These are phyloP conservation scores for Podosphaera fusca DNA, from an alignment of 2,329 filamentous ascomycete species.

Conservation along the genomic window DNA sequence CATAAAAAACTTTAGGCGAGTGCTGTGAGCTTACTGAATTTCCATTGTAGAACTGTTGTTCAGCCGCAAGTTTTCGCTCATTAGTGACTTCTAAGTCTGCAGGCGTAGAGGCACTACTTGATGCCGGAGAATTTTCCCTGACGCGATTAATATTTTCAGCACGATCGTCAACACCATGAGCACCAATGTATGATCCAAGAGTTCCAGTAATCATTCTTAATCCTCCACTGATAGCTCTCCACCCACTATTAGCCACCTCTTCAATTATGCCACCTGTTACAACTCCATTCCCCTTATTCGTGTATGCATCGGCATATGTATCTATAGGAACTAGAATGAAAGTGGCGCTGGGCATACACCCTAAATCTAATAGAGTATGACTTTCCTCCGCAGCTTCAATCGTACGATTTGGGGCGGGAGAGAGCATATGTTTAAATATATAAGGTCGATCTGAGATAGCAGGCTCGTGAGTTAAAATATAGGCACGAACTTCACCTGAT, in stretches of 20 bases:
- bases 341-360: conserved; percentile 56
- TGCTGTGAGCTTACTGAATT: conserved; percentile 41
- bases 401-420: conserved; percentile 50
- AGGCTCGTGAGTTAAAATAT: conserved; percentile 46
- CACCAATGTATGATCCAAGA: conserved; percentile 22
- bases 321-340: conserved; percentile 56
- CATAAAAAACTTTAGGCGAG: neutral
- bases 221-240: conserved; percentile 18
- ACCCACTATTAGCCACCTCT: conserved; percentile 5
- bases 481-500: conserved; percentile 41
- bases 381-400: conserved; percentile 57
- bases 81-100: conserved; percentile 21
- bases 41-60: conserved; percentile 69
- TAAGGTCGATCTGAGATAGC: conserved; percentile 35
- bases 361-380: conserved; percentile 42
- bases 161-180: conserved; percentile 9
- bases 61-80: conserved; percentile 29
- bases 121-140: neutral
- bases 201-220: conserved; percentile 20
- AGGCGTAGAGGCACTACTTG: conserved; percentile 1
- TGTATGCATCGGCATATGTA: conserved; percentile 34
- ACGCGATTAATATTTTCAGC: conserved; percentile 1
- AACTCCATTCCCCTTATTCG: conserved; percentile 11
- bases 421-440: conserved; percentile 63
- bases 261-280: conserved; percentile 11